Conservation (phyloP, 164 flowering plant genomes). For the Santalum album region DNA sequence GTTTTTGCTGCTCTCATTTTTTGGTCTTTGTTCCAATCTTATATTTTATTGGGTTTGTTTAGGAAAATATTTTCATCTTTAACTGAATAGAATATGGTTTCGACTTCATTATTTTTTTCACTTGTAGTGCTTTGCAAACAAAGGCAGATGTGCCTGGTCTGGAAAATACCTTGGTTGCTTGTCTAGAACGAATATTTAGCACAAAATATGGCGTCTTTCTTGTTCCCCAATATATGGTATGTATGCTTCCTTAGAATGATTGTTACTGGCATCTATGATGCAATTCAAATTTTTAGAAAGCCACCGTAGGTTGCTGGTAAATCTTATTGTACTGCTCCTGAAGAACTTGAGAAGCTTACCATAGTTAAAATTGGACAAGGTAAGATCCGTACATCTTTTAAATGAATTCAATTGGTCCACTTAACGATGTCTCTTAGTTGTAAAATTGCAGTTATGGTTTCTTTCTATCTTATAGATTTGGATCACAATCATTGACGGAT, state of each 20-base stretch:
- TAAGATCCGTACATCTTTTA: no score
- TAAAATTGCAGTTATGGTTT: no score
- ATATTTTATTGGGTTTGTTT: slow-evolving; percentile 6
- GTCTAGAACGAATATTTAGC: slow-evolving; percentile 68
- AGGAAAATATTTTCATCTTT: slow-evolving; percentile 2
- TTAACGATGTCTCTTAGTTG: no score
- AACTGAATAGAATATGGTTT: neutral
- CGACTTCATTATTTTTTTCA: neutral
- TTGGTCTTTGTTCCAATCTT: neutral
- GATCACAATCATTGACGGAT: no score
- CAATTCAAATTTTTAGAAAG: neutral
- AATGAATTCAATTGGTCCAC: no score
- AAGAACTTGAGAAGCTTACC: no score
- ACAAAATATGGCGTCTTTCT: slow-evolving; percentile 73
- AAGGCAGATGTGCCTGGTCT: slow-evolving; percentile 47
- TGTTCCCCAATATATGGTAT: slow-evolving; percentile 79
- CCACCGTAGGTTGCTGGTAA: no score
- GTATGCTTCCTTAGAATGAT: neutral
- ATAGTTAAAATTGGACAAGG: no score
- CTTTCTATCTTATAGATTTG: no score
- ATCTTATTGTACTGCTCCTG: no score
- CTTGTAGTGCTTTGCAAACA: slow-evolving; percentile 59
- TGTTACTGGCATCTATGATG: no score
- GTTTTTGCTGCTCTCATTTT: slow-evolving; percentile 1
- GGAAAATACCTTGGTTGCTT: slow-evolving; percentile 50